Conservation (phyloP, 768 basidiomycete genomes). For the Kwoniella heveanensis region DNA sequence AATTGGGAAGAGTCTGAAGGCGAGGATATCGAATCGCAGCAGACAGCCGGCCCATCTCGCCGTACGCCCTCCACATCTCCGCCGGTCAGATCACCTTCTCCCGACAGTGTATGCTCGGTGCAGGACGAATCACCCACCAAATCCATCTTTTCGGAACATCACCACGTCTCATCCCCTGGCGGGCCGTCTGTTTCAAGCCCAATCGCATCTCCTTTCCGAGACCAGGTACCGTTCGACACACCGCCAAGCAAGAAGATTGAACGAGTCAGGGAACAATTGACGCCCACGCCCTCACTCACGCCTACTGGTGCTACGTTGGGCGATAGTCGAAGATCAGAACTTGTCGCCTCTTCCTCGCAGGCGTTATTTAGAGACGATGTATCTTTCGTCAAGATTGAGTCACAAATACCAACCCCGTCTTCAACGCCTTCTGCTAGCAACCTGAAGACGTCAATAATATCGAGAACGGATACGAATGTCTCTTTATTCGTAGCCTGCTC, state of each 20-base stretch:
- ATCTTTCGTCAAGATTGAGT: neutral
- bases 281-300: slow-evolving; percentile 22
- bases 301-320: slow-evolving; percentile 22
- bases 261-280: slow-evolving; percentile 9
- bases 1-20: slow-evolving; percentile 30
- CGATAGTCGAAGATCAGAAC: neutral
- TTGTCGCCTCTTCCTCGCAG: slow-evolving; percentile 14
- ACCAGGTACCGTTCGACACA: slow-evolving; percentile 11
- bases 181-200: slow-evolving; percentile 26
- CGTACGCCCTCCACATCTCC: slow-evolving; percentile 29
- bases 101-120: slow-evolving; percentile 31
- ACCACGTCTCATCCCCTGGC: slow-evolving; percentile 20
- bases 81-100: slow-evolving; percentile 37
- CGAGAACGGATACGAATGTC: neutral
- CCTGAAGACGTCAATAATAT: neutral
- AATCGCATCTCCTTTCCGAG: slow-evolving; percentile 13
- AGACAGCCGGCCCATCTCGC: slow-evolving; percentile 17
- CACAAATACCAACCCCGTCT: neutral
- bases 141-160: slow-evolving; percentile 13
- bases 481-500: neutral
- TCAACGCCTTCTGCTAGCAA: neutral
- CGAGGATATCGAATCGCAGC: slow-evolving; percentile 22
- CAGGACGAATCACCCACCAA: slow-evolving; percentile 19
- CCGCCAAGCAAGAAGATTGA: slow-evolving; percentile 9
- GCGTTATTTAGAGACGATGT: slow-evolving; percentile 2